A percentile compares a stretch with the other conserved stretches of the same genome.
Evolutionary conservation across 208 protist species (phyloP).

Genomic region (Paratrypanosoma confusum): DNA sequence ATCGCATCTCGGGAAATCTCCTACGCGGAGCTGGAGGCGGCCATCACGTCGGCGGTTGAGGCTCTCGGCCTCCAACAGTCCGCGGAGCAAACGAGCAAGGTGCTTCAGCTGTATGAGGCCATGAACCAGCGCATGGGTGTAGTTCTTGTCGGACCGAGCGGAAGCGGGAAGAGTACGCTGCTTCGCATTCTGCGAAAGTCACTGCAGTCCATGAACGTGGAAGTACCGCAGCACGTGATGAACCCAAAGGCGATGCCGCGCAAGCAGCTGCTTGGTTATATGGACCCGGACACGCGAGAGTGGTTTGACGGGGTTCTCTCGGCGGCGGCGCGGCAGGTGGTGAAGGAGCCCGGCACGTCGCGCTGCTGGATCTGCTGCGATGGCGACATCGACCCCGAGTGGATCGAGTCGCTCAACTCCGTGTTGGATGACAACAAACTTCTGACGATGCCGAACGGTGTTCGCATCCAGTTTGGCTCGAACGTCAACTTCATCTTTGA

Average conservation of each 20-base stretch:
- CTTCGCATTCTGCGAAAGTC: conserved; percentile 76
- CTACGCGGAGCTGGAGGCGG: conserved; percentile 76
- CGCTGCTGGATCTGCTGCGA: conserved; percentile 93
- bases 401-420: conserved; percentile 98
- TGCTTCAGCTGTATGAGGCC: conserved; percentile 90
- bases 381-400: conserved; percentile 97
- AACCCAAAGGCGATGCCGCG: conserved; percentile 93
- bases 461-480: conserved; percentile 92
- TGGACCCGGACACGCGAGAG: conserved; percentile 95
- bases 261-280: conserved; percentile 88
- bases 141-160: conserved; percentile 88
- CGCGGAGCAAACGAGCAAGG: conserved; percentile 70
- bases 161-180: conserved; percentile 89
- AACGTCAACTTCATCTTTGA: conserved; percentile 96
- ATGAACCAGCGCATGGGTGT: conserved; percentile 90
- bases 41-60: conserved; percentile 54
- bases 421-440: conserved; percentile 98
- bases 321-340: conserved; percentile 80
- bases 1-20: conserved; percentile 48
- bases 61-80: conserved; percentile 59
- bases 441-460: conserved; percentile 96
- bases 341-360: conserved; percentile 56
- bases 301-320: conserved; percentile 98
- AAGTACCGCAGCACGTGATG: conserved; percentile 78
- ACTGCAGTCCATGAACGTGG: conserved; percentile 55